These are phyloP conservation scores for Serpula lacrymans DNA, from an alignment of 768 basidiomycete species.

Conservation along the genomic window DNA sequence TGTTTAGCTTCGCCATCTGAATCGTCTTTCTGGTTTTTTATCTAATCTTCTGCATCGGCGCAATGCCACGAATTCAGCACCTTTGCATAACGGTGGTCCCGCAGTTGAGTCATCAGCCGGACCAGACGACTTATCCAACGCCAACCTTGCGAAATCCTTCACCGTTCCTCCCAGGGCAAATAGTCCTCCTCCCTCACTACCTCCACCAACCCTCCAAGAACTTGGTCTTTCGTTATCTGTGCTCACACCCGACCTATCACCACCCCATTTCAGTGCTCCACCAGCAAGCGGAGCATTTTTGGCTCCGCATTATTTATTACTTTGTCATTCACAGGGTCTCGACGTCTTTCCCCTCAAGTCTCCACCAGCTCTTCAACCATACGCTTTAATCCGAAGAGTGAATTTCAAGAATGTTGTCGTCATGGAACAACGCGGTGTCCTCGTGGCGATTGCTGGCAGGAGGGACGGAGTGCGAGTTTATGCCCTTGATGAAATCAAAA, in stretches of 20 bases:
- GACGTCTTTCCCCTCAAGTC: slow-evolving; percentile 79
- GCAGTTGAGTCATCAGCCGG: slow-evolving; percentile 22
- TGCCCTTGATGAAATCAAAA: slow-evolving; percentile 82
- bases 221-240: slow-evolving; percentile 71
- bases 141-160: slow-evolving; percentile 58
- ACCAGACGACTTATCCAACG: slow-evolving; percentile 24
- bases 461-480: slow-evolving; percentile 87
- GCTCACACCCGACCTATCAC: slow-evolving; percentile 64
- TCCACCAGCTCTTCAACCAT: slow-evolving; percentile 73
- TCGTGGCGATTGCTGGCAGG: slow-evolving; percentile 87
- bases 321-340: slow-evolving; percentile 83
- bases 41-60: slow-evolving; percentile 73
- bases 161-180: slow-evolving; percentile 42
- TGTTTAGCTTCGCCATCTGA: slow-evolving; percentile 56
- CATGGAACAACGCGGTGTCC: slow-evolving; percentile 87
- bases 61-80: slow-evolving; percentile 37
- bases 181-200: slow-evolving; percentile 70
- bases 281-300: slow-evolving; percentile 79
- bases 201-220: slow-evolving; percentile 69
- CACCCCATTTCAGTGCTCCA: slow-evolving; percentile 74
- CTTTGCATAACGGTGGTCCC: slow-evolving; percentile 31
- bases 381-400: slow-evolving; percentile 78
- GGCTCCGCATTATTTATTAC: slow-evolving; percentile 74
- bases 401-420: slow-evolving; percentile 85
- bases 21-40: slow-evolving; percentile 83